Conservation (phyloP, 441 rosid species). For the Arabidopsis hybrid region DNA sequence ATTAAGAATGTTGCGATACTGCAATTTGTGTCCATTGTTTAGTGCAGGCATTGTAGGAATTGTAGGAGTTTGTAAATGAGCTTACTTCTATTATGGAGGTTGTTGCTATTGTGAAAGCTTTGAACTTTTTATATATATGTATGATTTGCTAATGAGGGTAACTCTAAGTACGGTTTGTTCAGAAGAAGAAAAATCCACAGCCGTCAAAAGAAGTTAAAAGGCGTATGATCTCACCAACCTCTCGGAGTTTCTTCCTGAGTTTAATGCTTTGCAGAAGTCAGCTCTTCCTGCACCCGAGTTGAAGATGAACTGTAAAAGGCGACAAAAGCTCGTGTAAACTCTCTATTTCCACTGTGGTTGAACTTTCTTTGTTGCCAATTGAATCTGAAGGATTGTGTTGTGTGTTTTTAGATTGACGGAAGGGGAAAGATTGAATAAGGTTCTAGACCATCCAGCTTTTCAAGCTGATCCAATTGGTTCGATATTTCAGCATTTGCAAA, state of each 20-base stretch:
- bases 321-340: conserved; percentile 69
- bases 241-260: conserved; percentile 78
- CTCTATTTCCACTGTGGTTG: neutral
- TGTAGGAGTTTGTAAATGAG: neutral
- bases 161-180: conserved; percentile 25
- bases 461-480: conserved; percentile 77
- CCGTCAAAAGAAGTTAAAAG: conserved; percentile 73
- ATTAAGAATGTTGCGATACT: conserved; percentile 10
- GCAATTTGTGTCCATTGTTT: neutral
- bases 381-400: conserved; percentile 7
- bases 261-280: conserved; percentile 49
- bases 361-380: neutral
- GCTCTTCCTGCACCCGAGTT: conserved; percentile 47
- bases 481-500: conserved; percentile 69
- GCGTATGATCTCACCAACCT: conserved; percentile 73
- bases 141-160: conserved; percentile 12
- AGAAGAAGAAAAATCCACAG: conserved; percentile 64
- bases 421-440: conserved; percentile 60
- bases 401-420: conserved; percentile 66
- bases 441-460: conserved; percentile 73
- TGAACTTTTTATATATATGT: neutral
- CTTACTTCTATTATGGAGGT: neutral
- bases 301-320: conserved; percentile 77
- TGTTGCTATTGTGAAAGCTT: conserved; percentile 17
- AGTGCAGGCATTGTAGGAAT: neutral